These are phyloP conservation scores for Lachnellula suecica DNA, from an alignment of 2,329 filamentous ascomycete genomes.

Conservation along the genomic window DNA sequence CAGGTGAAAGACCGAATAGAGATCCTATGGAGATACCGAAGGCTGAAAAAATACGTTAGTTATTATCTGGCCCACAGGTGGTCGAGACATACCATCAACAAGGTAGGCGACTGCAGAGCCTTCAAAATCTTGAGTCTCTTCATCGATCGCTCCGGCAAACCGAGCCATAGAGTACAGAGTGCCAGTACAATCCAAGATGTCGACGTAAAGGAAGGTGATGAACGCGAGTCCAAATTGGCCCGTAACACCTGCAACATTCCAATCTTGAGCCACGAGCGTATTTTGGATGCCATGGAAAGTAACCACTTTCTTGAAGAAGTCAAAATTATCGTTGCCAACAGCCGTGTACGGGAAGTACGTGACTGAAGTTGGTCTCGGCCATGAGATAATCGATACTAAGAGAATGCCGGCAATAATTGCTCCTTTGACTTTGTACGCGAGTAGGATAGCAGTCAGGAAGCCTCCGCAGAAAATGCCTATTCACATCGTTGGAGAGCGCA, in stretches of 20 bases:
- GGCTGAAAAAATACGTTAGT: not conserved
- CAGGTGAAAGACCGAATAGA: constrained; percentile 72
- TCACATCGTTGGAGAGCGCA: constrained; percentile 82
- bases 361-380: constrained; percentile 72
- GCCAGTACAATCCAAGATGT: constrained; percentile 81
- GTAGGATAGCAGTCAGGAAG: constrained; percentile 72
- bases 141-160: constrained; percentile 75
- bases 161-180: constrained; percentile 86
- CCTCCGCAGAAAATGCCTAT: constrained; percentile 84
- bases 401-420: constrained; percentile 80
- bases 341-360: constrained; percentile 77
- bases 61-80: not conserved
- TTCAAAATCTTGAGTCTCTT: constrained; percentile 81
- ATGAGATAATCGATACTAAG: constrained; percentile 81
- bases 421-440: constrained; percentile 82
- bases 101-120: constrained; percentile 79
- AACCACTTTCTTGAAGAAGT: constrained; percentile 86
- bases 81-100: constrained; percentile 67
- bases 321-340: constrained; percentile 67
- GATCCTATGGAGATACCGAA: constrained; percentile 75
- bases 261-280: constrained; percentile 69
- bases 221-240: constrained; percentile 79
- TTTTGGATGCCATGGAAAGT: constrained; percentile 74
- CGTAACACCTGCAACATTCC: constrained; percentile 60
- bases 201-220: constrained; percentile 85